Percentiles rank a stretch among this genome's conserved stretches.
phyloP scores from a whole-genome alignment of 805 yeast genomes.

The Barnettozyma populi region DNA sequence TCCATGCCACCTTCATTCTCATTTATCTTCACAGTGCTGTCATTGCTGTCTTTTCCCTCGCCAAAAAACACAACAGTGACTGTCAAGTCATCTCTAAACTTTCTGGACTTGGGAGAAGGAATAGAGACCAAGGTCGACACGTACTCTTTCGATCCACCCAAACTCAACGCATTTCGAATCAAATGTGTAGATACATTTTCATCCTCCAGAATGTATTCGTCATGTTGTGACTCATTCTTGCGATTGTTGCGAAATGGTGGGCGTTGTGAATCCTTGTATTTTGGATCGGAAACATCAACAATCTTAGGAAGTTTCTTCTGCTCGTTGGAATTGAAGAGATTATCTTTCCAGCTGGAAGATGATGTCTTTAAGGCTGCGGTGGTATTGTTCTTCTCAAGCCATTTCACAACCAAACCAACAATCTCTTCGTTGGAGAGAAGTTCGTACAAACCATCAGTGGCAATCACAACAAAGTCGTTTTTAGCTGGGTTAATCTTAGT shows the following conservation, averaged over 20 bases:
- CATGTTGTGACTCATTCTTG: slow-evolving; percentile 20
- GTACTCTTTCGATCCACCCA: slow-evolving; percentile 82
- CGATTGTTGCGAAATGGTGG: slow-evolving; percentile 64
- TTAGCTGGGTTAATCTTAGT: slow-evolving; percentile 65
- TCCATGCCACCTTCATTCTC: slow-evolving; percentile 10
- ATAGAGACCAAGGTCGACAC: slow-evolving; percentile 84
- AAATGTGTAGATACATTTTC: slow-evolving; percentile 88
- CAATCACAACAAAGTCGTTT: slow-evolving; percentile 85
- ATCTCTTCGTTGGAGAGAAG: slow-evolving; percentile 89
- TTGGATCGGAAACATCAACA: slow-evolving; percentile 52
- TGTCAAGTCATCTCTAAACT: slow-evolving; percentile 92
- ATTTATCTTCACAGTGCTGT: not conserved
- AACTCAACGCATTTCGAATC: slow-evolving; percentile 87
- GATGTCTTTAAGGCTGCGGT: slow-evolving; percentile 10
- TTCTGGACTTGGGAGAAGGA: slow-evolving; percentile 86
- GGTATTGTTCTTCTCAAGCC: slow-evolving; percentile 67
- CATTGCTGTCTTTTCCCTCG: slow-evolving; percentile 24
- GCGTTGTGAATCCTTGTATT: slow-evolving; percentile 52
- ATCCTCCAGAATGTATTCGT: slow-evolving; percentile 64
- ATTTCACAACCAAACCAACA: slow-evolving; percentile 83
- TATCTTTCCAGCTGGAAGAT: slow-evolving; percentile 16
- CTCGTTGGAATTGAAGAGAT: slow-evolving; percentile 18
- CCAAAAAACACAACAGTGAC: slow-evolving; percentile 96
- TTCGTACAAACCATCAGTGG: slow-evolving; percentile 91
- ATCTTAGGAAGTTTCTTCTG: slow-evolving; percentile 56